A percentile compares a stretch with the other conserved stretches of the same genome.
phyloP scores from a whole-genome alignment of 1,284 basidiomycete genomes.

The Trametes polyzona region DNA sequence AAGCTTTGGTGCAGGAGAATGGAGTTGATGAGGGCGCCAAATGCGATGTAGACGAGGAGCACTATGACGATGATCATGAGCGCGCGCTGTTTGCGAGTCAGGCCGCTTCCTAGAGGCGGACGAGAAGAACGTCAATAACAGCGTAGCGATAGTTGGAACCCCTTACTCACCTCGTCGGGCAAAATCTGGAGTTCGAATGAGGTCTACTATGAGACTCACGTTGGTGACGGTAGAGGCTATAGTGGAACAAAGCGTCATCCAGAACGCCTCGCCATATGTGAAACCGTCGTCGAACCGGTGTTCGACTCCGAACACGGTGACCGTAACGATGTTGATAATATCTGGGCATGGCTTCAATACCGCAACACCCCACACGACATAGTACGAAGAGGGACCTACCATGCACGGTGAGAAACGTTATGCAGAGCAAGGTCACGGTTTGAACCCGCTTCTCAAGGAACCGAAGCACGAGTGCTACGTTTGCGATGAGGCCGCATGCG shows the following conservation, averaged over 20 bases:
- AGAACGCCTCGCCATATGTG: slow-evolving; percentile 76
- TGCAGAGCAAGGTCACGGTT: slow-evolving; percentile 65
- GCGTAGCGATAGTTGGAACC: background rate
- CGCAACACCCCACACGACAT: too few species aligned
- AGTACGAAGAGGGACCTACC: too few species aligned
- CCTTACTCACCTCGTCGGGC: slow-evolving; percentile 61
- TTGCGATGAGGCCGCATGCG: slow-evolving; percentile 70
- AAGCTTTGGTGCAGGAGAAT: slow-evolving; percentile 64
- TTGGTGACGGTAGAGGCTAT: slow-evolving; percentile 71
- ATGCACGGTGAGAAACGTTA: slow-evolving; percentile 66
- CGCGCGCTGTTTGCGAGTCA: slow-evolving; percentile 80
- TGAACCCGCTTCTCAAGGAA: slow-evolving; percentile 74
- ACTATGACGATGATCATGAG: slow-evolving; percentile 80
- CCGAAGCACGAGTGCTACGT: slow-evolving; percentile 66
- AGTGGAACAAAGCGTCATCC: slow-evolving; percentile 83
- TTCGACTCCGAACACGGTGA: slow-evolving; percentile 68
- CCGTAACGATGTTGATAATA: slow-evolving; percentile 66
- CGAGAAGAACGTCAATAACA: background rate
- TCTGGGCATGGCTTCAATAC: slow-evolving; percentile 45
- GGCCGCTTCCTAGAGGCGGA: slow-evolving; percentile 64
- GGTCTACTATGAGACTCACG: slow-evolving; percentile 68
- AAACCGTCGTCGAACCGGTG: slow-evolving; percentile 72
- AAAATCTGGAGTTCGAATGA: slow-evolving; percentile 66
- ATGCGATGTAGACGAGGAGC: slow-evolving; percentile 72
- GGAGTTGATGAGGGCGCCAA: slow-evolving; percentile 66